Base-by-base conservation (phyloP, 371 early-diverging fungal genomes). In the Mucor mucedo region DNA sequence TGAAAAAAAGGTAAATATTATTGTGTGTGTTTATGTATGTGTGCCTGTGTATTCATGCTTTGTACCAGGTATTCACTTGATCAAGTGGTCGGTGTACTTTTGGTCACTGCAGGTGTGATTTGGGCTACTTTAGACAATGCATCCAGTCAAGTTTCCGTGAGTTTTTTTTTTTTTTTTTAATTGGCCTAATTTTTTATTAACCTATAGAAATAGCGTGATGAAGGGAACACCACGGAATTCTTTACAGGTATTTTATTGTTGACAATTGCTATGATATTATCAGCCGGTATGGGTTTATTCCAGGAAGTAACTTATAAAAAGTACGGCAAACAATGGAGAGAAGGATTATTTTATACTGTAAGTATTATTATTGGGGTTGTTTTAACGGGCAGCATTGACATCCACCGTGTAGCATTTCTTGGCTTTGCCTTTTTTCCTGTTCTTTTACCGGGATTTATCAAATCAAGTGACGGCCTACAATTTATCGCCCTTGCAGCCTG, bases 341-440 rank as follows among this genome's bases (percentile, higher is more conserved):
- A 96, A 70, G 93, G 92, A 0, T 72, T 96, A 40, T 96, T 96
- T 66, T 96, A 94, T 64, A 92, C 90, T 7, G 90, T 89, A 83
- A 66, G 75, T 30, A 21, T 21, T 21, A 21, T 21, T 21, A 21
- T 21, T 21, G 21, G 21, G 21, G 21, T 21, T 21, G 21, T 21
- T 21, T 21, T 21, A 21, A 21, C 21, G 21, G 21, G 21, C 1
- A 21, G 21, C 21, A 21, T 21, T 21, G 21, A 21, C 21, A 21
- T 21, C 21, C 21, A 21, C 21, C 1, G 9, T 60, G 7, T 62
- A 92, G 86, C 96, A 96, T 69, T 78, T 89, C 41, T 69, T 95
- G 35, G 90, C 91, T 0, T 67, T 96, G 33, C 95, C 95, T 0
- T 82, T 91, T 68, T 94, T 96, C 64, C 42, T 88, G 27, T 39